Percentiles rank a stretch among this genome's conserved stretches.
These are phyloP conservation scores for Aspergillus haitiensis DNA, from an alignment of 495 filamentous ascomycete genomes.

Conservation along the genomic window DNA sequence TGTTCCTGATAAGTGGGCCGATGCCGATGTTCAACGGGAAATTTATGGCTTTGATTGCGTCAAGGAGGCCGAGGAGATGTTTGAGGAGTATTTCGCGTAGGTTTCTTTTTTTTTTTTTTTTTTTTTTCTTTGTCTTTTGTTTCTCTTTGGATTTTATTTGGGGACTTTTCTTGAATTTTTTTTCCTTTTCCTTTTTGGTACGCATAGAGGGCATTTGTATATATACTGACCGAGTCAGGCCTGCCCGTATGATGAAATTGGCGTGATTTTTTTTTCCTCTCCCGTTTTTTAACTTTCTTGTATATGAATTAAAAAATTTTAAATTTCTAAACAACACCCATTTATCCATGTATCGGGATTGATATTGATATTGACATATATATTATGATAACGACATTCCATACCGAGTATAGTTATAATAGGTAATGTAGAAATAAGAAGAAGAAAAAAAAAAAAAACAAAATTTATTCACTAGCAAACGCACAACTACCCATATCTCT, in stretches of 20 bases:
- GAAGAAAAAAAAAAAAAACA: not conserved
- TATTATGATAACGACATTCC: not conserved
- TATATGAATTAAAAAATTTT: no score
- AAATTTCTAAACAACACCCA: no score
- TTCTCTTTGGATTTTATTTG: not conserved
- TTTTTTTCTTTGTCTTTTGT: not conserved
- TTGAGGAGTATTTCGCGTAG: conserved; percentile 57
- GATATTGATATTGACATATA: conserved; percentile 2
- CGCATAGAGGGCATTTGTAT: not conserved
- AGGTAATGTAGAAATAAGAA: not conserved
- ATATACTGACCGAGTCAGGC: conserved; percentile 14
- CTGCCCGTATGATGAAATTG: conserved; percentile 9
- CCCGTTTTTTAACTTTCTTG: no score
- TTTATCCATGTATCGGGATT: no score
- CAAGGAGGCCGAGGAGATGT: conserved; percentile 58
- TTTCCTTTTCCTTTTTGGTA: not conserved
- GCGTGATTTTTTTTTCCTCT: conserved; percentile 8
- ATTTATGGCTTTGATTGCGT: conserved; percentile 73
- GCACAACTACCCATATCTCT: conserved; percentile 78
- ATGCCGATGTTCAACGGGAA: conserved; percentile 73
- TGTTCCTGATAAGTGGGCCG: conserved; percentile 78
- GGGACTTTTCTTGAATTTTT: conserved; percentile 4
- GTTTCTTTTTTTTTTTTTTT: conserved; percentile 17
- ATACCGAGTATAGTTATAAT: not conserved
- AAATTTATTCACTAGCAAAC: conserved; percentile 55